Percentiles rank a stretch among this genome's conserved stretches.
Evolutionary conservation across 2,329 filamentous ascomycete species (phyloP).

Genomic region (Aaosphaeria arxii): DNA sequence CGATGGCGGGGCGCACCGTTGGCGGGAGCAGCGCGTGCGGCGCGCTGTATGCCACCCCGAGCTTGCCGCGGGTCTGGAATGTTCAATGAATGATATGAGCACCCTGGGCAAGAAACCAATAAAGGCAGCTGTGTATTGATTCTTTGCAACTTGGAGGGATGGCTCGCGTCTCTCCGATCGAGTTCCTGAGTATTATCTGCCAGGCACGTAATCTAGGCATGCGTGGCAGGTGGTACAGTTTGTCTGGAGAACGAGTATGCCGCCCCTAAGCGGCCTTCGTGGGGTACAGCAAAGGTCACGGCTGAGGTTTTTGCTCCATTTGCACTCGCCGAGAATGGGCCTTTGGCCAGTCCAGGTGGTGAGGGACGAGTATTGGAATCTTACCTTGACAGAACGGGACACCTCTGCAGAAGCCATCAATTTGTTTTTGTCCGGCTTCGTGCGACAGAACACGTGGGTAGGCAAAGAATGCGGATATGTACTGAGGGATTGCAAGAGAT

Average conservation of each 20-base stretch:
- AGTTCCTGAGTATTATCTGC: conserved; percentile 3
- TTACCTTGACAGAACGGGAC: conserved; percentile 13
- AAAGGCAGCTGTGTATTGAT: conserved; percentile 6
- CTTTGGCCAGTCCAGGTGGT: neutral
- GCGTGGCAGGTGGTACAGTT: conserved; percentile 7
- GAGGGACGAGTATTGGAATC: conserved; percentile 4
- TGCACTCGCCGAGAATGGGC: neutral
- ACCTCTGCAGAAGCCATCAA: conserved; percentile 14
- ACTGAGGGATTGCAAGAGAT: neutral
- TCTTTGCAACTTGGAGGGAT: neutral
- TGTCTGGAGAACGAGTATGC: neutral
- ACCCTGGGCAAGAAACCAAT: conserved; percentile 3
- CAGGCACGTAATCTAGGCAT: conserved; percentile 5
- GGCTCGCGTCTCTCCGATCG: conserved; percentile 1
- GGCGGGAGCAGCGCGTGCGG: conserved; percentile 1
- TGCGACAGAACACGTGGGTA: conserved; percentile 22
- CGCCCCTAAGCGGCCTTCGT: conserved; percentile 1
- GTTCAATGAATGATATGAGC: conserved; percentile 3
- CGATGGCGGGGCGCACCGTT: conserved; percentile 3
- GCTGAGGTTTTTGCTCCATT: neutral
- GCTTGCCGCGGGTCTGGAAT: neutral
- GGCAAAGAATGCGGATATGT: conserved; percentile 6
- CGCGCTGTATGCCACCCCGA: neutral
- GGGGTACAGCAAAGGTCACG: neutral
- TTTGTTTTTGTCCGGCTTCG: conserved; percentile 12